Conservation (phyloP, 148 eudicot species). For the Chenopodium berlandieri region DNA sequence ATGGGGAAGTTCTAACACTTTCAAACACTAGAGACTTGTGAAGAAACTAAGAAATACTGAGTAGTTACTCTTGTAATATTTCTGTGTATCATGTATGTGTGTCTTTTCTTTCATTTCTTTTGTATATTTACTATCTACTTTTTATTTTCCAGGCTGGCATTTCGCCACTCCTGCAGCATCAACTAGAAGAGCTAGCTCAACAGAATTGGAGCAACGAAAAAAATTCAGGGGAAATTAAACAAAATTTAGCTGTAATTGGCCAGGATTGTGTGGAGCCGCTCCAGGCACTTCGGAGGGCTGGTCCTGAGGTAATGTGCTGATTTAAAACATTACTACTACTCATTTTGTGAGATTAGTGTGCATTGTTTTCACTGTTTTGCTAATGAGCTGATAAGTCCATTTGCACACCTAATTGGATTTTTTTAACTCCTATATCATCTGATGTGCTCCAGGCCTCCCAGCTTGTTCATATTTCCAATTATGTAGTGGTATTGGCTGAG, state of each 20-base stretch:
- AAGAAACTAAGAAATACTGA: background rate
- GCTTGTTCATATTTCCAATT: background rate
- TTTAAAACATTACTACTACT: background rate
- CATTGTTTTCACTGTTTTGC: background rate
- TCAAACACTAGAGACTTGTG: background rate
- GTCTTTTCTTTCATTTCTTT: background rate
- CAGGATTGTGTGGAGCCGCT: slow-evolving; percentile 91
- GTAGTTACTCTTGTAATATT: background rate
- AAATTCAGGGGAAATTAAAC: slow-evolving; percentile 33
- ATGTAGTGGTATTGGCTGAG: background rate
- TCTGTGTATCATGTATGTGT: background rate
- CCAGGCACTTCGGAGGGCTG: slow-evolving; percentile 75
- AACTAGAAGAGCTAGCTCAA: slow-evolving; percentile 66
- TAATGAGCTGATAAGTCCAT: background rate
- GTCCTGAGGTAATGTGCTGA: slow-evolving; percentile 59
- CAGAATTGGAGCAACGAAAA: slow-evolving; percentile 37
- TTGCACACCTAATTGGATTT: background rate
- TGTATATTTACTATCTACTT: background rate
- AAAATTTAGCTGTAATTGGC: slow-evolving; percentile 62
- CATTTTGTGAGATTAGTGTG: background rate
- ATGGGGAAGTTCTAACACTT: background rate
- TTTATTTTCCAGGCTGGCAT: slow-evolving; percentile 68
- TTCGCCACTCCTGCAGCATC: slow-evolving; percentile 70
- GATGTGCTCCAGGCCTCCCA: background rate
- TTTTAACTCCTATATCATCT: background rate